Evolutionary conservation across 805 yeast genomes (phyloP).

Genomic region (Cyberlindnera mississippiensis): DNA sequence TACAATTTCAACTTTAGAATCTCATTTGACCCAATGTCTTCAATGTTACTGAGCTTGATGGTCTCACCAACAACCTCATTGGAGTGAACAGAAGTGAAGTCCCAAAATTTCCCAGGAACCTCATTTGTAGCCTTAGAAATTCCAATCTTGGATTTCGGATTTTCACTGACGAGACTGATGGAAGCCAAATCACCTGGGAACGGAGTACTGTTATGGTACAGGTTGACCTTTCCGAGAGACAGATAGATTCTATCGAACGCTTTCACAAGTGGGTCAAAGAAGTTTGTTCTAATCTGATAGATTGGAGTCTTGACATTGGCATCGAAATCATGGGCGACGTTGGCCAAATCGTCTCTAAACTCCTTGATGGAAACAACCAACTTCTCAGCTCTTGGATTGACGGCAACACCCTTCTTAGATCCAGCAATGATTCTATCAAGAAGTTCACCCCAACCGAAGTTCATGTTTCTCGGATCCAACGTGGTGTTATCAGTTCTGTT

Average conservation of each 20-base stretch:
- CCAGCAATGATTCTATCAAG: slow-evolving; percentile 76
- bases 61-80: slow-evolving; percentile 72
- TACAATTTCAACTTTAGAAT: slow-evolving; percentile 51
- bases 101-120: slow-evolving; percentile 50
- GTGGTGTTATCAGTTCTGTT: slow-evolving; percentile 33
- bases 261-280: slow-evolving; percentile 59
- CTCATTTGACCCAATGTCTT: slow-evolving; percentile 47
- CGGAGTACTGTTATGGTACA: slow-evolving; percentile 26
- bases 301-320: slow-evolving; percentile 46
- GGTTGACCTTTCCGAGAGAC: slow-evolving; percentile 47
- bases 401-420: slow-evolving; percentile 69
- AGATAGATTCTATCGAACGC: slow-evolving; percentile 59
- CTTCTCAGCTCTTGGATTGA: slow-evolving; percentile 75
- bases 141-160: slow-evolving; percentile 46
- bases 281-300: slow-evolving; percentile 60
- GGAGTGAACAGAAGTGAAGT: slow-evolving; percentile 66
- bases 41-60: slow-evolving; percentile 59
- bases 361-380: slow-evolving; percentile 71
- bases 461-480: slow-evolving; percentile 36
- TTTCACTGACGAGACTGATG: slow-evolving; percentile 50
- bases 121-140: slow-evolving; percentile 73
- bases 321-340: slow-evolving; percentile 31
- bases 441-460: slow-evolving; percentile 87
- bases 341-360: slow-evolving; percentile 44
- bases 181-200: slow-evolving; percentile 29